These are phyloP conservation scores for Basipetospora chlamydospora DNA, from an alignment of 2,329 filamentous ascomycete genomes.

Conservation along the genomic window DNA sequence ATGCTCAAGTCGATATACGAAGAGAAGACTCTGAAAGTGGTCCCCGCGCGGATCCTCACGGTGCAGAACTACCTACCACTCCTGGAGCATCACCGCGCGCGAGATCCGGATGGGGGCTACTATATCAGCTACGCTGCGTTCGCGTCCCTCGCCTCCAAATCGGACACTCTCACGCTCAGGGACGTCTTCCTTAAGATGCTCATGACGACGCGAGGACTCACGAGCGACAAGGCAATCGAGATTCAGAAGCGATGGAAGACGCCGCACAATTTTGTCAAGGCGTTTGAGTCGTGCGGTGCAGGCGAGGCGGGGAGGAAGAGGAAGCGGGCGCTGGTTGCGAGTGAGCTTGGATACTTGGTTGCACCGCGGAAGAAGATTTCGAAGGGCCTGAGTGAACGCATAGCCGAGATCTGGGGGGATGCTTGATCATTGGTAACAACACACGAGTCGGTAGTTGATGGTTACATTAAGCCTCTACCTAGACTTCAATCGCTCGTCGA, in stretches of 20 bases:
- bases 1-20: slow-evolving; percentile 54
- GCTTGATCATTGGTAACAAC: slow-evolving; percentile 4
- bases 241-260: slow-evolving; percentile 70
- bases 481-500: slow-evolving; percentile 43
- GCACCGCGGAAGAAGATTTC: slow-evolving; percentile 51
- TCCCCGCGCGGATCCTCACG: slow-evolving; percentile 51
- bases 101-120: slow-evolving; percentile 32
- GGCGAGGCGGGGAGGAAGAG: slow-evolving; percentile 37
- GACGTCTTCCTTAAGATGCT: slow-evolving; percentile 76
- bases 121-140: slow-evolving; percentile 60
- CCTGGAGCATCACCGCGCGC: slow-evolving; percentile 41
- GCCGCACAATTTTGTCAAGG: slow-evolving; percentile 55
- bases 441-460: too few relatives aligned
- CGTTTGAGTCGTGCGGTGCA: slow-evolving; percentile 41
- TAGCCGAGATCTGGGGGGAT: slow-evolving; percentile 58
- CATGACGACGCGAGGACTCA: slow-evolving; percentile 64
- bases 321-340: slow-evolving; percentile 45
- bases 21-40: slow-evolving; percentile 39
- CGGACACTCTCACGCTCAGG: slow-evolving; percentile 55
- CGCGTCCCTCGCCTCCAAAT: slow-evolving; percentile 59
- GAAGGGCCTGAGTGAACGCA: slow-evolving; percentile 49
- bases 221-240: slow-evolving; percentile 64
- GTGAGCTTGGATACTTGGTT: slow-evolving; percentile 40
- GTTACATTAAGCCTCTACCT: too few relatives aligned
- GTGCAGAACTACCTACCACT: slow-evolving; percentile 51